Conservation (phyloP, 805 yeast species). For the Teunomyces aglyptinius region DNA sequence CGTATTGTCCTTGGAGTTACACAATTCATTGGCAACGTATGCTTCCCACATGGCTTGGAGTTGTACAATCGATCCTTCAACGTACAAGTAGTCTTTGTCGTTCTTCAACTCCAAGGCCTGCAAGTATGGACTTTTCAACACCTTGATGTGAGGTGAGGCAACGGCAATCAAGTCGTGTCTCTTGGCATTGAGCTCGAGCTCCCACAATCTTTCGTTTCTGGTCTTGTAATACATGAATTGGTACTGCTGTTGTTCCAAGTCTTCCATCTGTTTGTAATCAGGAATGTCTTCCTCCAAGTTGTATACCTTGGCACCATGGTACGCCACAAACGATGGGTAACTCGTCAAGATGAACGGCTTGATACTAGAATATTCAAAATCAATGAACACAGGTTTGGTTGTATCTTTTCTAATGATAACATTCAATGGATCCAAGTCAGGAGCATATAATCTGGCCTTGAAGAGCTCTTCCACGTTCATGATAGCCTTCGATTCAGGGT, state of each 20-base stretch:
- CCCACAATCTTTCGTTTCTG: conserved; percentile 90
- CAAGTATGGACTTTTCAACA: conserved; percentile 61
- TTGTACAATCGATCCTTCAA: conserved; percentile 66
- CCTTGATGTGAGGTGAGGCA: conserved; percentile 80
- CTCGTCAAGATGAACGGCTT: conserved; percentile 79
- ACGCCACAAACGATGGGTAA: conserved; percentile 81
- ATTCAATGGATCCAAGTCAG: conserved; percentile 91
- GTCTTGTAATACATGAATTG: conserved; percentile 86
- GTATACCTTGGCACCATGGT: conserved; percentile 86
- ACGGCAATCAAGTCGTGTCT: conserved; percentile 70
- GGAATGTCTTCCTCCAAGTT: conserved; percentile 73
- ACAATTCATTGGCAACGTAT: conserved; percentile 56
- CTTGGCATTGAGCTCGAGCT: conserved; percentile 63
- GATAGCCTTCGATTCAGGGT: conserved; percentile 50
- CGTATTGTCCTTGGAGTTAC: conserved; percentile 40
- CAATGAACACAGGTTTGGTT: conserved; percentile 55
- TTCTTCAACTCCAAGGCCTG: conserved; percentile 58
- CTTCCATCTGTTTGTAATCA: conserved; percentile 63
- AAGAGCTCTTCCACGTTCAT: conserved; percentile 63
- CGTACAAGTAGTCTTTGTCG: conserved; percentile 58
- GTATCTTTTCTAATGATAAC: conserved; percentile 47
- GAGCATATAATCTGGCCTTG: conserved; percentile 70
- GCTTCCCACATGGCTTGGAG: conserved; percentile 68
- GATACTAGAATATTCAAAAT: conserved; percentile 77
- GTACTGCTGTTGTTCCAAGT: conserved; percentile 73